Base-by-base conservation (phyloP, 1,284 basidiomycete species). In the Salmacisia buchloeana region DNA sequence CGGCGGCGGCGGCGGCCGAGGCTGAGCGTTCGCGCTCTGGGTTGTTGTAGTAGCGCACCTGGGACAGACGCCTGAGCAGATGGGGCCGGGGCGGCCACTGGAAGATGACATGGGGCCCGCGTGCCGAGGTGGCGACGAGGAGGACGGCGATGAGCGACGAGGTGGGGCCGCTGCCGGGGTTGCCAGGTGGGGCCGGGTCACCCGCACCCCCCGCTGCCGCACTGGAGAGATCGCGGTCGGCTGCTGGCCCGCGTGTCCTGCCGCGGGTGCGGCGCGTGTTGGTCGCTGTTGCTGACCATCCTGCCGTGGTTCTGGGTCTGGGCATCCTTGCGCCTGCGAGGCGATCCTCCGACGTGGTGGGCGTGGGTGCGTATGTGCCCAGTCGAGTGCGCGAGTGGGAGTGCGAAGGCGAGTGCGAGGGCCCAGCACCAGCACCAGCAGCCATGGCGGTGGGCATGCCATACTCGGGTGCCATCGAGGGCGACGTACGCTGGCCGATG, bases 31-130 rank as follows among this genome's bases (percentile, higher is more conserved):
- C 38, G 7, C n/a, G 21, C 6, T 59, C 34, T 59, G 12, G 21
- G 13, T 13, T 15, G 23, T 59, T n/a, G n/a, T 69, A 77, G 67
- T 79, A 78, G 29, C 68, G 66, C 61, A 78, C 67, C 31, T 69
- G 71, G 25, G 72, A 72, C 49, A 70, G 70, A 12, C 74, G 66
- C 31, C 72, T 73, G 60, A 70, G 69, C 29, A 75, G 57, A 25
- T 61, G 65, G 12, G 76, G 76, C 25, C 68, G 63, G 52, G 72
- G 72, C 13, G 77, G 77, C 69, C 69, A 79, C 27, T 73, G 75
- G 54, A 79, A 79, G 41, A 71, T 72, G 43, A 79, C 64, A 38
- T 73, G 68, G 1, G 74, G 65, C 7, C 75, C 76, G 15, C 76
- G 64, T 23, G 72, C 70, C 12, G 76, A 74, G 21, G 70, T 71